A percentile compares a stretch with the other conserved stretches of the same genome.
Conservation (phyloP, 1,139 yeast species). For the Lodderomyces margitis region DNA sequence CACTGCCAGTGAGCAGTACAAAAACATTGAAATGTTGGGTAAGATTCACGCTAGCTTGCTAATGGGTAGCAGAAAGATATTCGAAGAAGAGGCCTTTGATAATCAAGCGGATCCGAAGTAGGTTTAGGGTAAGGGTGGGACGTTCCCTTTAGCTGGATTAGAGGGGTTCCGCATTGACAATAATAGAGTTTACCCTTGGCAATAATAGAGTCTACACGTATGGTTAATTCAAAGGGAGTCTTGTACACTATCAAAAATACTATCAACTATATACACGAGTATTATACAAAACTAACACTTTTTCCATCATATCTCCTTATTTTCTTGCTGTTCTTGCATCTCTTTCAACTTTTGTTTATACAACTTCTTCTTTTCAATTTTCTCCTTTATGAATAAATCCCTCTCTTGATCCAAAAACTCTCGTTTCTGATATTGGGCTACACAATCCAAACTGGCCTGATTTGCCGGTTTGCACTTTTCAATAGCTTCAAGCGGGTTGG, state of each 20-base stretch:
- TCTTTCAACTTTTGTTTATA: constrained; percentile 12
- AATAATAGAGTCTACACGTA: too few species aligned
- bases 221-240: too few species aligned
- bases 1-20: constrained; percentile 56
- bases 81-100: constrained; percentile 46
- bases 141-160: neutral
- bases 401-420: constrained; percentile 72
- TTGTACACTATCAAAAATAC: constrained; percentile 1
- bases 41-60: constrained; percentile 61
- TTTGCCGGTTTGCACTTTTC: constrained; percentile 43
- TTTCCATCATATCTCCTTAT: neutral
- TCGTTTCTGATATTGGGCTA: constrained; percentile 62
- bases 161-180: neutral
- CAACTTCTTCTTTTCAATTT: constrained; percentile 37
- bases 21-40: constrained; percentile 55
- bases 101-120: constrained; percentile 5
- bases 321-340: constrained; percentile 1
- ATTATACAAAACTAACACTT: neutral
- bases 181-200: too few species aligned
- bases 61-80: constrained; percentile 64
- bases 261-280: neutral
- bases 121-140: neutral
- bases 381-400: constrained; percentile 58
- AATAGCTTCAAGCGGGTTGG: constrained; percentile 60
- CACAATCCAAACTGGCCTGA: constrained; percentile 47